Evolutionary conservation across 305 asterid species (phyloP).

Genomic region (Coffea humblotiana): DNA sequence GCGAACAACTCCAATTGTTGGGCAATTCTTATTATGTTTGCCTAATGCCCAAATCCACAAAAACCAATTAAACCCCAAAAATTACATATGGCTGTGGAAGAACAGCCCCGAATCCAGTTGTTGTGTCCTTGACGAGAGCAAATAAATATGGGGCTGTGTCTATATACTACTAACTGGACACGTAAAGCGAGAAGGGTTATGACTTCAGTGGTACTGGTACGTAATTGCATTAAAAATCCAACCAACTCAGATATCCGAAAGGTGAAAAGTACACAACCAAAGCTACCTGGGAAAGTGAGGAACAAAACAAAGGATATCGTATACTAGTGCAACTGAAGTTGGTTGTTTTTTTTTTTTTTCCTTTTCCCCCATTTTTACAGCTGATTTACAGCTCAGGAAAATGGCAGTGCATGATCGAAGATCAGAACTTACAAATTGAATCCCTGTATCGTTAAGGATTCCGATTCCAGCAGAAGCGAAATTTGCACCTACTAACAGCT

Average conservation of each 20-base stretch:
- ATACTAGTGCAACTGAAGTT: not conserved
- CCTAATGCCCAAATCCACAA: constrained; percentile 21
- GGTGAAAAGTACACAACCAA: not conserved
- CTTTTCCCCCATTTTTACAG: not conserved
- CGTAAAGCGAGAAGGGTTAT: not conserved
- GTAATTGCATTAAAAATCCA: not conserved
- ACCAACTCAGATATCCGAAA: not conserved
- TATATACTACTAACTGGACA: not conserved
- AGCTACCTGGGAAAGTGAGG: not conserved
- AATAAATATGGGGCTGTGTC: not conserved
- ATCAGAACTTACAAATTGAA: constrained; percentile 58
- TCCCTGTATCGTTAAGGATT: constrained; percentile 76
- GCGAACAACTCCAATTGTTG: constrained; percentile 39
- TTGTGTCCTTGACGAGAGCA: not conserved
- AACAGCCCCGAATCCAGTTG: too few species aligned
- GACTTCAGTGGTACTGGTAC: not conserved
- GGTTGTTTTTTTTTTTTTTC: not conserved
- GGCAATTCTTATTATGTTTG: constrained; percentile 38
- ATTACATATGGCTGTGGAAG: not conserved
- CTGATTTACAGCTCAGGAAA: not conserved
- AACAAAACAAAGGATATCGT: not conserved
- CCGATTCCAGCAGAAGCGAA: constrained; percentile 91
- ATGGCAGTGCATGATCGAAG: not conserved
- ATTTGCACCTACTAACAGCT: constrained; percentile 70
- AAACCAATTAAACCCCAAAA: not conserved